phyloP scores from a whole-genome alignment of 2,329 filamentous ascomycete species.

The Lecanosticta acicola region DNA sequence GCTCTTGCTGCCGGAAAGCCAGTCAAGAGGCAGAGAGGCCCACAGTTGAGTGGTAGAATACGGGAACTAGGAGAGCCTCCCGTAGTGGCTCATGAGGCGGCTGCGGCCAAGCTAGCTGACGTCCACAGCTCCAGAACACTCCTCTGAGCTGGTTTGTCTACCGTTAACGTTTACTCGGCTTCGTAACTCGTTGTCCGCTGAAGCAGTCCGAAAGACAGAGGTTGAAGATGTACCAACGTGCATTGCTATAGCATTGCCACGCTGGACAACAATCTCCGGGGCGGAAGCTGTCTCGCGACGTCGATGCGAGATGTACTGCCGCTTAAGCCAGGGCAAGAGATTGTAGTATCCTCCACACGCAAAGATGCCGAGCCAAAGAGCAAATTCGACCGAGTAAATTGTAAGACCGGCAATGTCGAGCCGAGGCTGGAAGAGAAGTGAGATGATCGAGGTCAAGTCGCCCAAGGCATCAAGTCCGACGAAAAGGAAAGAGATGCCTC shows the following conservation, averaged over 20 bases:
- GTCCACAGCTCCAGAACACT: not conserved
- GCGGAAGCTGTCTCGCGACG: too few relatives aligned
- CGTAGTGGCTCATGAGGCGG: not conserved
- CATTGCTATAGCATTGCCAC: slow-evolving; percentile 34
- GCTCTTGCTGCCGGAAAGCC: not conserved
- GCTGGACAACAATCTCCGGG: too few relatives aligned
- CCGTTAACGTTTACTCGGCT: slow-evolving; percentile 6
- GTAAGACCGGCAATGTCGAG: slow-evolving; percentile 58
- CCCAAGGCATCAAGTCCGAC: slow-evolving; percentile 64
- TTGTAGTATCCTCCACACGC: slow-evolving; percentile 62
- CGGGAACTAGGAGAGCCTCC: not conserved
- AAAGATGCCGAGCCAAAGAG: slow-evolving; percentile 63
- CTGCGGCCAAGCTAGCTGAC: not conserved
- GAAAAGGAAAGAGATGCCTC: slow-evolving; percentile 67
- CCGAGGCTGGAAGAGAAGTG: slow-evolving; percentile 56
- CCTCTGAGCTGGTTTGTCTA: not conserved
- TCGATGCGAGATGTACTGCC: slow-evolving; percentile 28
- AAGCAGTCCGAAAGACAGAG: slow-evolving; percentile 58
- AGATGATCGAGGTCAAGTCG: slow-evolving; percentile 61
- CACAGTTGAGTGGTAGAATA: not conserved
- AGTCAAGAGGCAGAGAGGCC: not conserved
- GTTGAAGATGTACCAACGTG: slow-evolving; percentile 54
- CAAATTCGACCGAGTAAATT: slow-evolving; percentile 62
- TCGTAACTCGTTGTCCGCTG: slow-evolving; percentile 33
- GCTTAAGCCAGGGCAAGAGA: slow-evolving; percentile 52